A percentile compares a stretch with the other conserved stretches of the same genome.
Conservation (phyloP, 2,329 filamentous ascomycete genomes). For the Cryoendolithus antarcticus region DNA sequence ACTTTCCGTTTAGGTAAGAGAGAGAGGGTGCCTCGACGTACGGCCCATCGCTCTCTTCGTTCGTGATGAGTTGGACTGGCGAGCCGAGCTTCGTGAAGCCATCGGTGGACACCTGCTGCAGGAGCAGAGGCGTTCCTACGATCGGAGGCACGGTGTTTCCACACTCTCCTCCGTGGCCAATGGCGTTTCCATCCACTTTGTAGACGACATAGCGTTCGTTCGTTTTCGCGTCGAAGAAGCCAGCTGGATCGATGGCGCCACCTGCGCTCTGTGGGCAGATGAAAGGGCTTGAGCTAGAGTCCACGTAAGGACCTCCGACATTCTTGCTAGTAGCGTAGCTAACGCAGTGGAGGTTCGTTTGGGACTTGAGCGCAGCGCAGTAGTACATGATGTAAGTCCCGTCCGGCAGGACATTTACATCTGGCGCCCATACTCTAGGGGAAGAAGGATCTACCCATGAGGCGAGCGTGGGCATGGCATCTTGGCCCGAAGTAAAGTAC, state of each 20-base stretch:
- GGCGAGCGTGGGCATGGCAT: constrained; percentile 39
- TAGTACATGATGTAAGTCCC: constrained; percentile 21
- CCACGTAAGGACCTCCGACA: constrained; percentile 18
- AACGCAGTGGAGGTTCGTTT: constrained; percentile 17
- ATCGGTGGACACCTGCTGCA: constrained; percentile 16
- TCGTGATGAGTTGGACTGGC: constrained; percentile 14
- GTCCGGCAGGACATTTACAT: constrained; percentile 35
- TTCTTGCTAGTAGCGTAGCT: constrained; percentile 15
- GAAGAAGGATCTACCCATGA: constrained; percentile 39
- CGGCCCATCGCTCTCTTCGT: constrained; percentile 17
- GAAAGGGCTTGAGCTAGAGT: constrained; percentile 13
- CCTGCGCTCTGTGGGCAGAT: constrained; percentile 15
- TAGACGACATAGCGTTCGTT: constrained; percentile 16
- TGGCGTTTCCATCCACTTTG: constrained; percentile 21
- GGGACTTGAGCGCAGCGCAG: constrained; percentile 12
- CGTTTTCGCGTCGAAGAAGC: constrained; percentile 11
- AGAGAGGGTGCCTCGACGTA: constrained; percentile 21
- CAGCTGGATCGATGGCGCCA: constrained; percentile 19
- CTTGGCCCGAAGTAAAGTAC: constrained; percentile 34
- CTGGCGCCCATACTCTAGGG: constrained; percentile 46
- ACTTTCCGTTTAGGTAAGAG: constrained; percentile 15
- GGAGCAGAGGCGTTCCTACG: constrained; percentile 16
- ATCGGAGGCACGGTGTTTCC: constrained; percentile 14
- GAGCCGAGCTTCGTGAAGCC: constrained; percentile 16
- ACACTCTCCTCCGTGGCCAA: constrained; percentile 16